Base-by-base conservation (phyloP, 2,329 filamentous ascomycete species). In the Exophiala bonariae region DNA sequence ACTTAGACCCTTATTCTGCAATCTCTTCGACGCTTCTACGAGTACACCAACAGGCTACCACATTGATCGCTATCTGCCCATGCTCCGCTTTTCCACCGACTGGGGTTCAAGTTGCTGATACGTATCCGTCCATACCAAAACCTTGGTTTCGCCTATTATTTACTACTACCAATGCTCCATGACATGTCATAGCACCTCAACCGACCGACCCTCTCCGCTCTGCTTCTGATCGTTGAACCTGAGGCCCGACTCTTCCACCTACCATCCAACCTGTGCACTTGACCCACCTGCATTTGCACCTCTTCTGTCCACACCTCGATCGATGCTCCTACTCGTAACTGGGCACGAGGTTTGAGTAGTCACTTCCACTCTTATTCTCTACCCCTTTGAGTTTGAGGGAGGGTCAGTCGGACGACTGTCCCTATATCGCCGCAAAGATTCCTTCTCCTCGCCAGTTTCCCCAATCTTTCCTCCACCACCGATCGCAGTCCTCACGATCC, bases 401-500 rank as follows among this genome's bases (percentile, higher is more conserved):
- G 49, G 79, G 85, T 84, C 87, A 84, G 83, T 83, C 80, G 78
- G 70, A 72, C 79, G 86, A 91, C 88, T 87, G 85, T 83, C 78
- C 78, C 67, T 72, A 65, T 62, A 75, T 30, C 23, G 43, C 77
- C 76, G 80, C 78, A 89, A 96, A 82, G 73, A 96, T 96, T 96
- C 81, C 87, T 82, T 78, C 83, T 66, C 74, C 79, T 79, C 77
- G 76, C 59, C 79, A 78, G 70, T 83, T 84, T 74, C 83, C 87
- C 68, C 31, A 41, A 26, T 88, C 87, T 72, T 89, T 87, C 73
- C 96, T 96, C 68, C 91, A 91, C 63, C 80, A 96, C 64, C 87
- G 87, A 70, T 86, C 85, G 62, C 77, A 96, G 51, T 59, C 54
- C 52, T 62, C 64, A 44, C 61, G 62, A 49, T 63, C 66, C 34